Percentiles rank a stretch among this genome's conserved stretches.
Evolutionary conservation across 495 filamentous ascomycete genomes (phyloP).

Genomic region (Rusavskia elegans): DNA sequence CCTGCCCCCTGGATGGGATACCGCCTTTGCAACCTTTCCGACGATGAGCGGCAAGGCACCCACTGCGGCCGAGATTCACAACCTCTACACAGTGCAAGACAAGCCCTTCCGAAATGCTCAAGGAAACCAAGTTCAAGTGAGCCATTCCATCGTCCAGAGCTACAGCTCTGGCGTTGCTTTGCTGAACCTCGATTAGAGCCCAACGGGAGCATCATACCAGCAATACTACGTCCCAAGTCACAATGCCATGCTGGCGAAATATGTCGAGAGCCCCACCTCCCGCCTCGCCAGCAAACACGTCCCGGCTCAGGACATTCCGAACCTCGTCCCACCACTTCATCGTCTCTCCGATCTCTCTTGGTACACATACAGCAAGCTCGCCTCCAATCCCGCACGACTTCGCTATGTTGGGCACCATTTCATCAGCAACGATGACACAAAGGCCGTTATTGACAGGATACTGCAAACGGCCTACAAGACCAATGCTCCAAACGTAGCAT

Average conservation of each 20-base stretch:
- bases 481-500: not conserved
- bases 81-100: not conserved
- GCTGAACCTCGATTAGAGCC: not conserved
- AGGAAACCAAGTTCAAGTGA: not conserved
- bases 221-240: not conserved
- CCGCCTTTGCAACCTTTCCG: too few relatives aligned
- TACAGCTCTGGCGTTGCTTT: not conserved
- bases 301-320: not conserved
- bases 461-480: not conserved
- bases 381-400: not conserved
- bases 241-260: not conserved
- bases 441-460: not conserved
- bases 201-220: not conserved
- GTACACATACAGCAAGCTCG: not conserved
- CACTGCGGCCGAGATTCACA: not conserved
- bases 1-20: too few relatives aligned
- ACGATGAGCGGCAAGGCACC: too few relatives aligned
- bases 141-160: not conserved
- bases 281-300: not conserved
- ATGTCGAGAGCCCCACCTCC: not conserved
- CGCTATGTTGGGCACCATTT: not conserved
- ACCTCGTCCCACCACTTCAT: not conserved
- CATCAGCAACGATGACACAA: not conserved
- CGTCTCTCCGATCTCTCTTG: not conserved
- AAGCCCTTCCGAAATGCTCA: not conserved